Evolutionary conservation across 2,329 filamentous ascomycete species (phyloP).

Genomic region (Rutstroemia sp.): DNA sequence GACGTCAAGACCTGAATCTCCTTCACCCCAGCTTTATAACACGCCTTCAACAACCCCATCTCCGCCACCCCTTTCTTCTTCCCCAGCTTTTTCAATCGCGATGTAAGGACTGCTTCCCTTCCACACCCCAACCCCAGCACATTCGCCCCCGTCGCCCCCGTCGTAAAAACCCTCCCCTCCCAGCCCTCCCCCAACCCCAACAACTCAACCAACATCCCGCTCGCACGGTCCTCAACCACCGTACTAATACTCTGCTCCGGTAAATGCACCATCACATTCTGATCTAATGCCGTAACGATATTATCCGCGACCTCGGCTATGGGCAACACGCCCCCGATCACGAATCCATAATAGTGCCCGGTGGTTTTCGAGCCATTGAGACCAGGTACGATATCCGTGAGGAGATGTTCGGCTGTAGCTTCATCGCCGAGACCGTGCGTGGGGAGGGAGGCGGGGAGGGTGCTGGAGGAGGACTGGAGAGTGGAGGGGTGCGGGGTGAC

Average conservation of each 20-base stretch:
- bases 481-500: slow-evolving; percentile 7
- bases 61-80: slow-evolving; percentile 51
- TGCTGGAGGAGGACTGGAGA: not conserved
- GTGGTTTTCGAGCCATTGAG: slow-evolving; percentile 28
- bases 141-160: slow-evolving; percentile 62
- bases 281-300: slow-evolving; percentile 72
- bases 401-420: slow-evolving; percentile 36
- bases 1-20: slow-evolving; percentile 74
- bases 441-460: slow-evolving; percentile 29
- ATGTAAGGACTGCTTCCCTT: slow-evolving; percentile 55
- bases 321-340: slow-evolving; percentile 74
- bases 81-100: slow-evolving; percentile 27
- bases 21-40: slow-evolving; percentile 52
- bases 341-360: slow-evolving; percentile 71
- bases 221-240: slow-evolving; percentile 64
- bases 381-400: slow-evolving; percentile 36
- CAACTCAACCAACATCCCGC: slow-evolving; percentile 62
- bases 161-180: slow-evolving; percentile 74
- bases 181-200: slow-evolving; percentile 52
- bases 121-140: slow-evolving; percentile 60
- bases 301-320: slow-evolving; percentile 78
- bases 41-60: slow-evolving; percentile 60
- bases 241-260: slow-evolving; percentile 69
- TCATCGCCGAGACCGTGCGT: slow-evolving; percentile 35
- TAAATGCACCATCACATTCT: slow-evolving; percentile 79